Evolutionary conservation across 441 rosid species (phyloP), one percentile per base, ranked within the genome.

Genomic region (Hura crepitans): DNA sequence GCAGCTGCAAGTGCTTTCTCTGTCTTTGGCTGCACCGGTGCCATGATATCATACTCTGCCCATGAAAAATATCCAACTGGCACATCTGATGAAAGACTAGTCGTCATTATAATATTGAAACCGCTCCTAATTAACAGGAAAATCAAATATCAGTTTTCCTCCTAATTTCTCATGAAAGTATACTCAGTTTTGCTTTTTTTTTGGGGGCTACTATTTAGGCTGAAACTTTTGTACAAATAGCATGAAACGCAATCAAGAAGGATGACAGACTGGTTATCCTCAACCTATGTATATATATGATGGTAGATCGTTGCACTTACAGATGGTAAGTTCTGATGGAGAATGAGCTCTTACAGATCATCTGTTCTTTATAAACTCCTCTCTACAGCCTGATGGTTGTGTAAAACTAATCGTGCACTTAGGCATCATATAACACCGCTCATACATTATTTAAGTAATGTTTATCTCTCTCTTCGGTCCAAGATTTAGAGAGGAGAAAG

Each of bases 61-160:
- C 98, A 93, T 33, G 98, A 93, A 79, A 91, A 93, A 65, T 93
- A 93, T 61, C 97, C 97, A 70, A 93, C 96, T 46, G 97, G 97
- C 72, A 93, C 93, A 83, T 93, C 96, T 57, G 97, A 93, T 51
- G 96, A 93, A 33, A 91, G 89, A 81, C 98, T 93, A 31, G 97
- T 91, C 14, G 98, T 93, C 98, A 93, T 93, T 74, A 91, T 82
- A 67, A 93, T 50, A 68, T 82, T 68, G 69, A 76, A 88, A 62
- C 97, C 97, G 73, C 70, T 86, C 84, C 96, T 91, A 75, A 60
- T 57, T 70, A 74, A 82, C 53, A 56, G 69, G 50, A 62, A 63
- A 72, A 46, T 14, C 12, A 53, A 59, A 46, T 1, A 59, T 75
- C 56, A 79, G 62, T 17, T 62, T 28, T 72, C 51, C 56, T 60